Base-by-base conservation (phyloP, 148 eudicot species). In the Camellia lanceoleosa region DNA sequence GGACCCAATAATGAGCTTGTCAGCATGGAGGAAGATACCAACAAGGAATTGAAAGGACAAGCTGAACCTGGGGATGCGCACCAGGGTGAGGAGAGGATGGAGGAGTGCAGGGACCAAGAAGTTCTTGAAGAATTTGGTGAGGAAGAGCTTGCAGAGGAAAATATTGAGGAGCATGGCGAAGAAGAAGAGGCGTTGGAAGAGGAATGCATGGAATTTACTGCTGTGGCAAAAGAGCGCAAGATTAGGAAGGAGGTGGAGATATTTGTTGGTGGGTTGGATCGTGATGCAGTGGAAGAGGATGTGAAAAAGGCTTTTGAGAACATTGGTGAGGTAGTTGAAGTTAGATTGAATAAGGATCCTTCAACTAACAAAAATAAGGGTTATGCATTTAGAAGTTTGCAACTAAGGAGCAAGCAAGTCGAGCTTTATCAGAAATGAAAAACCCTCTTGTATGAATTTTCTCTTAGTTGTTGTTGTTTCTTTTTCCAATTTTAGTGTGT, bases 241-340 rank as follows among this genome's bases (percentile, higher is more conserved):
- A 74, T 85, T 52, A 88, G 87, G 85, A 94, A 90, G 78, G 94
- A 94, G 78, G 83, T 83, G 72, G 98, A 94, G 80, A 87, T 94
- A 72, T 94, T 92, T 87, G 93, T 94, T 82, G 94, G 98, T 75
- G 98, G 98, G 64, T 84, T 94, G 84, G 97, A 92, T 73, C 89
- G 87, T 38, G 97, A 91, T 75, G 91, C 88, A 20, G 80, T 72
- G 64, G 98, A 92, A 75, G 94, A 89, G 18, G 98, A 94, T 71
- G 78, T 94, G 75, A 92, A 82, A 78, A 89, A 83, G 87, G 89
- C 90, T 76, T 94, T 92, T 81, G 87, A 88, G 81, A 88, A 87
- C 78, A 88, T 83, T 81, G 97, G 97, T 55, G 94, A 92, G 73
- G 91, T 94, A 11, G 84, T 89, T 82, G 94, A 89, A 74, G 94